Conservation (phyloP, 192 early-diverging fungal species). For the Obelidium mucronatum region DNA sequence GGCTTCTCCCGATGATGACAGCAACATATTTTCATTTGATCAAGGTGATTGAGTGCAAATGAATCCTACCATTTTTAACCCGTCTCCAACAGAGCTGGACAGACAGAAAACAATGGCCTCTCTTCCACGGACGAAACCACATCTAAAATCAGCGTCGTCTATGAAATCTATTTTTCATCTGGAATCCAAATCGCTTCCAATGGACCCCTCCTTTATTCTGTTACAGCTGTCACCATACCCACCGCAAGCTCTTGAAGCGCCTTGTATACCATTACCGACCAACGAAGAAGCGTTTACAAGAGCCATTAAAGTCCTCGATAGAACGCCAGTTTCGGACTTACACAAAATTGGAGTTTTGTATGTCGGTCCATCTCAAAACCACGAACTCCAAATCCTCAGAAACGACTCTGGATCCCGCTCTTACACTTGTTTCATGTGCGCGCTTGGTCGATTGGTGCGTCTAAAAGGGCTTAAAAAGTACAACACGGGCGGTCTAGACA, state of each 20-base stretch:
- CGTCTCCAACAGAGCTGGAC: not conserved
- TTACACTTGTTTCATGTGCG: slow-evolving; percentile 87
- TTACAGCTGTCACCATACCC: slow-evolving; percentile 79
- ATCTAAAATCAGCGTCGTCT: slow-evolving; percentile 4
- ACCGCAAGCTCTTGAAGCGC: slow-evolving; percentile 62
- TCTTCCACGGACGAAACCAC: not conserved
- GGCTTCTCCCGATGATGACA: not conserved
- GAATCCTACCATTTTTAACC: not conserved
- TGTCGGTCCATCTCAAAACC: slow-evolving; percentile 83
- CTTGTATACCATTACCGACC: slow-evolving; percentile 62
- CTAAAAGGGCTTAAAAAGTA: slow-evolving; percentile 71
- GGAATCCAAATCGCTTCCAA: slow-evolving; percentile 11
- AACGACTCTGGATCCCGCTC: slow-evolving; percentile 85
- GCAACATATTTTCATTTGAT: slow-evolving; percentile 13
- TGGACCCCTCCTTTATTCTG: slow-evolving; percentile 62
- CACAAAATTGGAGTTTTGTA: slow-evolving; percentile 97
- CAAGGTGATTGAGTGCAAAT: slow-evolving; percentile 9
- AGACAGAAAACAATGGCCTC: not conserved
- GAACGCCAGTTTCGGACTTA: slow-evolving; percentile 87
- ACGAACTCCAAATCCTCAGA: slow-evolving; percentile 85
- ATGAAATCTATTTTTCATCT: slow-evolving; percentile 11
- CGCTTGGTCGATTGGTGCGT: slow-evolving; percentile 77
- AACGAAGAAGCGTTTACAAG: slow-evolving; percentile 79
- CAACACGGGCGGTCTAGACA: slow-evolving; percentile 92
- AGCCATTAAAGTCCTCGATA: slow-evolving; percentile 83